phyloP scores from a whole-genome alignment of 1,284 basidiomycete genomes.

The Ceratobasidium papillatum region DNA sequence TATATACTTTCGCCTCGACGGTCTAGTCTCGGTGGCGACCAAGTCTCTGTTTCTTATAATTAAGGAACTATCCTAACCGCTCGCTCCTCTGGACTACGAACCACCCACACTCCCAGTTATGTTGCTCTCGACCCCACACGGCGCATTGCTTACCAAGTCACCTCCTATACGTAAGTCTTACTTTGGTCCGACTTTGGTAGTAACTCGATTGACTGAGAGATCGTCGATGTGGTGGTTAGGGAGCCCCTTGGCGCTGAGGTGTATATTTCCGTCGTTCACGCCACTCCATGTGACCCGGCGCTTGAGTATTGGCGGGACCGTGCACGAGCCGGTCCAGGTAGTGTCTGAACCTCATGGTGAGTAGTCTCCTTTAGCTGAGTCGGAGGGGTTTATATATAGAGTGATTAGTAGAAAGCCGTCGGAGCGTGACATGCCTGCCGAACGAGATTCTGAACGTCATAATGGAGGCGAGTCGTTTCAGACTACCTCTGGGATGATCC shows the following conservation, averaged over 20 bases:
- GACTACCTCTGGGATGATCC: background rate
- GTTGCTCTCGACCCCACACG: constrained; percentile 25
- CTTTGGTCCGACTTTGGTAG: background rate
- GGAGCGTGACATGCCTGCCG: constrained; percentile 10
- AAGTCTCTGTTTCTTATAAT: constrained; percentile 33
- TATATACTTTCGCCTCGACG: background rate
- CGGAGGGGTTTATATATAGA: background rate
- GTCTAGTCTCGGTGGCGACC: constrained; percentile 13
- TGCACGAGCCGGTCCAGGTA: background rate
- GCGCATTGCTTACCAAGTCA: background rate
- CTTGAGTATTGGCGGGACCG: background rate
- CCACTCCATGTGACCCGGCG: constrained; percentile 4
- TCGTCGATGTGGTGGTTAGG: constrained; percentile 44
- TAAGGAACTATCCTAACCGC: constrained; percentile 1
- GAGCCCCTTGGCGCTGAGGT: constrained; percentile 45
- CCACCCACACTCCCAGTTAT: constrained; percentile 13
- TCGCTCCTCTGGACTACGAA: constrained; percentile 12
- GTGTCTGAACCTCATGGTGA: background rate
- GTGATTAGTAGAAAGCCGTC: background rate
- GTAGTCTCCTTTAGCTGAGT: background rate
- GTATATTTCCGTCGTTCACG: constrained; percentile 22
- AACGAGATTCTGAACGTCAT: constrained; percentile 16
- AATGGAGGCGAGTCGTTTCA: background rate
- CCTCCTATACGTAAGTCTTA: constrained; percentile 6
- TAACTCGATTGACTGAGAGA: constrained; percentile 46